Evolutionary conservation across 2,329 filamentous ascomycete genomes (phyloP).

Genomic region (Coleophoma crateriformis): DNA sequence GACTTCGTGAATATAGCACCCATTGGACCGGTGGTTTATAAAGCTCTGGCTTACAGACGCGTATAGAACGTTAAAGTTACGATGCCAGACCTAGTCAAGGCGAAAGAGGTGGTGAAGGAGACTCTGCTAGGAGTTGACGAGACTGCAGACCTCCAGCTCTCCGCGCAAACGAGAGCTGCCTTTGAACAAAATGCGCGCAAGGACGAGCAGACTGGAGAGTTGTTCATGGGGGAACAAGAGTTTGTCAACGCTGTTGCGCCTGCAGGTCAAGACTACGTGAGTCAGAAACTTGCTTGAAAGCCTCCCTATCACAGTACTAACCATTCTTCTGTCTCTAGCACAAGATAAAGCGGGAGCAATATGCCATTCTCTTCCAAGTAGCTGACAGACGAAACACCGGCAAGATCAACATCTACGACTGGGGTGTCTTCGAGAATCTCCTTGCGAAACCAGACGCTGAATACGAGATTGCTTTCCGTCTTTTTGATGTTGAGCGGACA

Average conservation of each 20-base stretch:
- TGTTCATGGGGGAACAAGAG: constrained; percentile 75
- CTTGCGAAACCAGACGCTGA: constrained; percentile 92
- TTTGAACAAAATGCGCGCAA: constrained; percentile 74
- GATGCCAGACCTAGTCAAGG: constrained; percentile 23
- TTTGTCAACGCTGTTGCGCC: constrained; percentile 91
- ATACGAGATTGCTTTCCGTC: constrained; percentile 96
- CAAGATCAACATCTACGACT: constrained; percentile 75
- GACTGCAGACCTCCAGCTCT: constrained; percentile 49
- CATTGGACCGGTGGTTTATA: no score
- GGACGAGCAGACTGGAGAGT: constrained; percentile 70
- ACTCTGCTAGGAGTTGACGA: constrained; percentile 62
- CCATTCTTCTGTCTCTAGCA: constrained; percentile 52
- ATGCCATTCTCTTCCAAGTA: constrained; percentile 85
- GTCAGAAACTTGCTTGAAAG: constrained; percentile 28
- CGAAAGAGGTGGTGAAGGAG: constrained; percentile 68
- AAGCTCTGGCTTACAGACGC: no score
- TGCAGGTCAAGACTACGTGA: constrained; percentile 82
- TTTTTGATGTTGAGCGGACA: constrained; percentile 83
- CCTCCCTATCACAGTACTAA: constrained; percentile 13
- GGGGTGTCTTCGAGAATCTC: constrained; percentile 90
- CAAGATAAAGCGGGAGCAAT: constrained; percentile 96
- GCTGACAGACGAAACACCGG: constrained; percentile 75
- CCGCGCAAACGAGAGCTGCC: constrained; percentile 66
- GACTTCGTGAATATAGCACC: no score
- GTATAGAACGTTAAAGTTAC: neutral